These are phyloP conservation scores for Podosphaera fusca DNA, from an alignment of 2,329 filamentous ascomycete genomes.

Conservation along the genomic window DNA sequence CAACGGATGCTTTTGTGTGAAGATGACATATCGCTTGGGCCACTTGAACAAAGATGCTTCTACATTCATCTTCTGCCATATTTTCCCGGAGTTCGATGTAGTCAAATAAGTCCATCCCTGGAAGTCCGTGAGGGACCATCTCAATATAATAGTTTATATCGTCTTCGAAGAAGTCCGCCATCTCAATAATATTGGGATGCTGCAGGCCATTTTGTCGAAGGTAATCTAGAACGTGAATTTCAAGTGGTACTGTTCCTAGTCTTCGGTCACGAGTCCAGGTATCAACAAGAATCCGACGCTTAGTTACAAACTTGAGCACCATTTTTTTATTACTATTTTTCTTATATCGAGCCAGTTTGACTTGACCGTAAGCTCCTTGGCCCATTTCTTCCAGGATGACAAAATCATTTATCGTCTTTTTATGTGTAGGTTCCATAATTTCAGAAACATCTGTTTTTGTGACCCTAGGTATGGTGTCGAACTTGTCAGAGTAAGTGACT, in stretches of 20 bases:
- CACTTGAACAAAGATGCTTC: slow-evolving; percentile 88
- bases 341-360: slow-evolving; percentile 81
- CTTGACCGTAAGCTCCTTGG: slow-evolving; percentile 90
- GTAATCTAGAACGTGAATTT: slow-evolving; percentile 93
- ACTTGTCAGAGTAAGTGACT: slow-evolving; percentile 14
- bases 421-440: slow-evolving; percentile 24
- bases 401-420: slow-evolving; percentile 79
- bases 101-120: slow-evolving; percentile 96
- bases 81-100: slow-evolving; percentile 92
- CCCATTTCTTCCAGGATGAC: slow-evolving; percentile 94
- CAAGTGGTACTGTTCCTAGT: slow-evolving; percentile 80
- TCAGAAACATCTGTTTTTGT: slow-evolving; percentile 9
- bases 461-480: slow-evolving; percentile 12
- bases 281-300: slow-evolving; percentile 86
- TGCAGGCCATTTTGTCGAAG: slow-evolving; percentile 48
- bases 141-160: slow-evolving; percentile 95
- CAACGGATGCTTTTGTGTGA: slow-evolving; percentile 72
- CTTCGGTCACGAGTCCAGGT: slow-evolving; percentile 92
- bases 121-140: slow-evolving; percentile 84
- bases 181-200: slow-evolving; percentile 49
- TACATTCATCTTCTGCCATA: slow-evolving; percentile 87
- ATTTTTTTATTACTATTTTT: slow-evolving; percentile 54
- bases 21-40: slow-evolving; percentile 75
- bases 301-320: slow-evolving; percentile 94
- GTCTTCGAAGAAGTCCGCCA: slow-evolving; percentile 55